phyloP scores from a whole-genome alignment of 805 yeast species.

The Metschnikowia henanensis region DNA sequence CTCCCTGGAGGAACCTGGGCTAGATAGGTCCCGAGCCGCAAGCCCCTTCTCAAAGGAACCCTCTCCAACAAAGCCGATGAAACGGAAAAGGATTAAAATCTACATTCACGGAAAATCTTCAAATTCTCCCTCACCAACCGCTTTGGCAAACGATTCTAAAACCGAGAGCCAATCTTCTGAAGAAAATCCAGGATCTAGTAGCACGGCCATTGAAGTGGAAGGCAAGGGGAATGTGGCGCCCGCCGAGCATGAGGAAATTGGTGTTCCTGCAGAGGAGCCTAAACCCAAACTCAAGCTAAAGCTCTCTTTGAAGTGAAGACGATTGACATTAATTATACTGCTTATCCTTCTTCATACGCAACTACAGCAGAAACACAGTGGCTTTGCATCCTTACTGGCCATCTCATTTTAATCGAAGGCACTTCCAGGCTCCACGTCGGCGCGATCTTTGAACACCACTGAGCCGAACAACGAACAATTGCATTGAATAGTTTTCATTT shows the following conservation, averaged over 20 bases:
- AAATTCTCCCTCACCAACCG: constrained; percentile 12
- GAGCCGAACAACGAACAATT: no score
- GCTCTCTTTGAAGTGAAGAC: constrained; percentile 8
- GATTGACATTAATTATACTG: no score
- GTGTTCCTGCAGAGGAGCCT: constrained; percentile 7
- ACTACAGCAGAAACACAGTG: no score
- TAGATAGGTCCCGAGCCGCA: constrained; percentile 12
- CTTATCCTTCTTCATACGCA: no score
- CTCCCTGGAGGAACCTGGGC: constrained; percentile 6
- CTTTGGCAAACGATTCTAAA: constrained; percentile 1
- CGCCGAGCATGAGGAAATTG: constrained; percentile 1
- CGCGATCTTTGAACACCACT: no score
- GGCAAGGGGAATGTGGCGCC: background rate
- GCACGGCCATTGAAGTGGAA: background rate
- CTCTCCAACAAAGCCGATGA: constrained; percentile 11
- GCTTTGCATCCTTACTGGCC: no score
- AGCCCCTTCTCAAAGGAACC: constrained; percentile 17
- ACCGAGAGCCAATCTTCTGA: background rate
- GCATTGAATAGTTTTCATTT: no score
- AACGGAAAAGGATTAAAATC: constrained; percentile 27
- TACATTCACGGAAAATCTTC: constrained; percentile 25
- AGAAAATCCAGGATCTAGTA: background rate
- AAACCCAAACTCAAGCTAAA: constrained; percentile 15
- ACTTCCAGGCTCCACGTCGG: no score
- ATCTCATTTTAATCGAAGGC: no score